Conservation (phyloP, 2,329 filamentous ascomycete species). For the Claviceps sp. region DNA sequence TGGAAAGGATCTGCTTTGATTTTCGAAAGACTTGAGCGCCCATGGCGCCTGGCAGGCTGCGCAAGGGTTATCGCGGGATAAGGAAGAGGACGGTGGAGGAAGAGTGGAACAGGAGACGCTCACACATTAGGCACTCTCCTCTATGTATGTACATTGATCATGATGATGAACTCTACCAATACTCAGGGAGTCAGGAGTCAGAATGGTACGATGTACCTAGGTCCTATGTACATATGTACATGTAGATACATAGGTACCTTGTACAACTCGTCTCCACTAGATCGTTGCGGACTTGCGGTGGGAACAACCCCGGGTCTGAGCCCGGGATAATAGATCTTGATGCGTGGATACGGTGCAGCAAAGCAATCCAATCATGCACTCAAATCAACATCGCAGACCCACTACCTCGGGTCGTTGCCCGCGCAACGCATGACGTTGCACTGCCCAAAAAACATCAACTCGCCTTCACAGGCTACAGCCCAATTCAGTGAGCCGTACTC, state of each 20-base stretch:
- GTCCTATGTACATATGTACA: too few relatives aligned
- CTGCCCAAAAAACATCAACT: slow-evolving; percentile 5
- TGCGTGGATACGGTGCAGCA: too few relatives aligned
- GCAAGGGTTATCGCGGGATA: neutral
- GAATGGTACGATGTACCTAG: too few relatives aligned
- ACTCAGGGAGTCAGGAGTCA: too few relatives aligned
- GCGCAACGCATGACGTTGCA: slow-evolving; percentile 4
- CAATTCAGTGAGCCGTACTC: slow-evolving; percentile 4
- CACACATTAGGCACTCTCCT: neutral
- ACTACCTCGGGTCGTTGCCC: slow-evolving; percentile 7
- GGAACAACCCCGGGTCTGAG: too few relatives aligned
- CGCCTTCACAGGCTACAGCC: slow-evolving; percentile 1
- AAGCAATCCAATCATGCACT: too few relatives aligned
- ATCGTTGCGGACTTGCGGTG: too few relatives aligned
- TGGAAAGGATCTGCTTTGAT: neutral
- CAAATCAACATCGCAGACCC: neutral
- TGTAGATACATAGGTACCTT: too few relatives aligned
- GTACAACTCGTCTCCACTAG: too few relatives aligned
- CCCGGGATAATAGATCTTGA: too few relatives aligned
- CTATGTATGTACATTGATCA: neutral
- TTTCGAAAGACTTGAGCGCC: neutral
- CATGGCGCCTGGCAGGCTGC: neutral
- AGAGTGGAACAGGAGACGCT: neutral
- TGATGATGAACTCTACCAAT: neutral
- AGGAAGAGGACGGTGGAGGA: neutral